Evolutionary conservation across 2,329 filamentous ascomycete species (phyloP), one percentile per base, ranked within the genome.

Genomic region (Nemania diffusa): DNA sequence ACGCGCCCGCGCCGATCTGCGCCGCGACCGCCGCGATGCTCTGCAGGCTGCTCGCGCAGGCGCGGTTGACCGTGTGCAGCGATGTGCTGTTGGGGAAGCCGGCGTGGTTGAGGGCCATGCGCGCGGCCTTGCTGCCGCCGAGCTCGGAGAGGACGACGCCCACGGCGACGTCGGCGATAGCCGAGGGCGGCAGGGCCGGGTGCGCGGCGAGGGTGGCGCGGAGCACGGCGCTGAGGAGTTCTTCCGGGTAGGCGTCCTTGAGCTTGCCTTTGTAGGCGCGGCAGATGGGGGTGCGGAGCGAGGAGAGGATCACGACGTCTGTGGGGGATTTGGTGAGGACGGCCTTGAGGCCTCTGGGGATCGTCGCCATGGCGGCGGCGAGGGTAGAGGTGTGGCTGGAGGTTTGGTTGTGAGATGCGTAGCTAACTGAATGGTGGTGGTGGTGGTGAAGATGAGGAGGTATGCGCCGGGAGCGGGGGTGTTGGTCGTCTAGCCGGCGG

Each of bases 71-170:
- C 0, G 94, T 97, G 82, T 94, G 91, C 73, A 97, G 90, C 15
- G 89, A 86, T 0, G 92, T 94, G 0, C 86, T 85, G 71, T 87
- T 86, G 17, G 92, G 87, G 76, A 90, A 92, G 37, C 93, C 93
- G 65, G 91, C 90, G 81, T 97, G 92, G 80, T 94, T 91, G 74
- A 95, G 88, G 51, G 93, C 93, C 92, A 97, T 97, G 71, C 94
- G 92, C 1, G 92, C 93, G 0, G 94, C 94, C 84, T 97, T 97
- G 73, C 88, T 90, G 65, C 94, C 94, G 71, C 94, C 94, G 15
- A 97, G 91, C 79, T 97, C 94, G 29, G 93, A 93, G 62, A 97
- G 89, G 4, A 97, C 94, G 37, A 93, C 94, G 72, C 94, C 95
- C 63, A 97, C 90, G 70, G 90, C 91, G 3, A 97, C 88, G 76